phyloP scores from a whole-genome alignment of 345 rosid species.

The Cardamine occulta region DNA sequence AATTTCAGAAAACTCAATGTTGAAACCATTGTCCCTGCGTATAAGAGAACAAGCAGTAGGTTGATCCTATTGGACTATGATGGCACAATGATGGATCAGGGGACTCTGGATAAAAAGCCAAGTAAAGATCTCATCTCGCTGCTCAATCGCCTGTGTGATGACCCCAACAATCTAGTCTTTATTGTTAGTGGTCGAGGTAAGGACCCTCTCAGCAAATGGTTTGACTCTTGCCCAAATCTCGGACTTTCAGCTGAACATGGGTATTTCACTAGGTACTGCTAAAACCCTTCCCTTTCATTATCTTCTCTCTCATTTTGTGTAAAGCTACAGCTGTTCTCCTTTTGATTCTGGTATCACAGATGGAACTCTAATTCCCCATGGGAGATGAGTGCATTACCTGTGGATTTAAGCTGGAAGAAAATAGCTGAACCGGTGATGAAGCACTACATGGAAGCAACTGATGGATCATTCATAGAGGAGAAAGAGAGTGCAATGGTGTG shows the following conservation, averaged over 20 bases:
- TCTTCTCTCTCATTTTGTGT: constrained; percentile 8
- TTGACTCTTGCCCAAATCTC: constrained; percentile 60
- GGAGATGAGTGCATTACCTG: constrained; percentile 52
- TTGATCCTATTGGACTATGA: constrained; percentile 84
- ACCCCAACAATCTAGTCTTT: constrained; percentile 72
- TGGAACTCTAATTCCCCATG: constrained; percentile 64
- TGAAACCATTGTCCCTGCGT: constrained; percentile 60
- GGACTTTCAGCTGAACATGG: constrained; percentile 94
- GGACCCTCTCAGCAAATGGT: constrained; percentile 74
- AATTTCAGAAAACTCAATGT: constrained; percentile 62
- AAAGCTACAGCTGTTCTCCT: not conserved
- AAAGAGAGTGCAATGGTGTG: constrained; percentile 88
- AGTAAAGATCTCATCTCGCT: constrained; percentile 56
- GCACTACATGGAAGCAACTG: constrained; percentile 74
- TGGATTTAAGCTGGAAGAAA: constrained; percentile 65
- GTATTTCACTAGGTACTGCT: constrained; percentile 64
- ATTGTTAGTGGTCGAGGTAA: constrained; percentile 86
- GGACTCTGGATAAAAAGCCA: constrained; percentile 61
- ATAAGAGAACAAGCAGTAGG: constrained; percentile 55
- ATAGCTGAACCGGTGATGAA: constrained; percentile 79
- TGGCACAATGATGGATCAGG: constrained; percentile 72
- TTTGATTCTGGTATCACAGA: constrained; percentile 40
- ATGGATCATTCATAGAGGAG: constrained; percentile 78
- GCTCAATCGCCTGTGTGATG: constrained; percentile 65
- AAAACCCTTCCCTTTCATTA: not conserved